These are phyloP conservation scores for Mollisiaceae sp. DNA, from an alignment of 2,329 filamentous ascomycete genomes.

Conservation along the genomic window DNA sequence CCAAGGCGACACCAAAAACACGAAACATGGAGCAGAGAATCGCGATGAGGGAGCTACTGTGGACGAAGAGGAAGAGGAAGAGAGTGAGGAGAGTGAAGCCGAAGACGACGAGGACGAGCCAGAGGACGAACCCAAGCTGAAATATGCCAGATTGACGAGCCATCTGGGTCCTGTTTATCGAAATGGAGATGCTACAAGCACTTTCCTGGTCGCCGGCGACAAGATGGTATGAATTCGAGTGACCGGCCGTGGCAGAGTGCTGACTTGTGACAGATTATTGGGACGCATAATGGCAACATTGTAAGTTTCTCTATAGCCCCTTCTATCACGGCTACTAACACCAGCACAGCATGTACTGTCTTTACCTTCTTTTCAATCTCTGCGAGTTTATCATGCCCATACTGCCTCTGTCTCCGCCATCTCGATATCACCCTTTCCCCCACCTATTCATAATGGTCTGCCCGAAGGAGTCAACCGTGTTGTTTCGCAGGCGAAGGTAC, in stretches of 20 bases:
- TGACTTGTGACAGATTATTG: conserved; percentile 69
- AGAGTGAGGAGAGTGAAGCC: conserved; percentile 51
- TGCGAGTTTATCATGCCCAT: conserved; percentile 91
- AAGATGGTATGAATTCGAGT: conserved; percentile 78
- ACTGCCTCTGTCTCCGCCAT: conserved; percentile 88
- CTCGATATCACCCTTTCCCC: conserved; percentile 86
- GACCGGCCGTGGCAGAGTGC: neutral
- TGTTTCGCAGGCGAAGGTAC: conserved; percentile 38
- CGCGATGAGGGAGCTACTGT: conserved; percentile 30
- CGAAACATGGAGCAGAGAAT: conserved; percentile 31
- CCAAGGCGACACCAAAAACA: conserved; percentile 35
- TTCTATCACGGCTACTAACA: conserved; percentile 36
- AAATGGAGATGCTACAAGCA: conserved; percentile 92
- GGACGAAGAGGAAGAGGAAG: conserved; percentile 39
- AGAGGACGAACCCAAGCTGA: conserved; percentile 91
- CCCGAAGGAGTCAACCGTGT: conserved; percentile 45
- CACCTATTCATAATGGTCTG: conserved; percentile 53
- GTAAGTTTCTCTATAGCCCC: conserved; percentile 57
- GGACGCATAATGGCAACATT: conserved; percentile 96
- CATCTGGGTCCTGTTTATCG: conserved; percentile 82
- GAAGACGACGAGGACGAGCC: conserved; percentile 73
- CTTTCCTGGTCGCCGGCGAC: conserved; percentile 88
- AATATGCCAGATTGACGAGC: conserved; percentile 87
- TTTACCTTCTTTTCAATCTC: conserved; percentile 77
- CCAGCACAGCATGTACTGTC: conserved; percentile 76